Base-by-base conservation (phyloP, 2,329 filamentous ascomycete genomes). In the Clarireedia hainanense region DNA sequence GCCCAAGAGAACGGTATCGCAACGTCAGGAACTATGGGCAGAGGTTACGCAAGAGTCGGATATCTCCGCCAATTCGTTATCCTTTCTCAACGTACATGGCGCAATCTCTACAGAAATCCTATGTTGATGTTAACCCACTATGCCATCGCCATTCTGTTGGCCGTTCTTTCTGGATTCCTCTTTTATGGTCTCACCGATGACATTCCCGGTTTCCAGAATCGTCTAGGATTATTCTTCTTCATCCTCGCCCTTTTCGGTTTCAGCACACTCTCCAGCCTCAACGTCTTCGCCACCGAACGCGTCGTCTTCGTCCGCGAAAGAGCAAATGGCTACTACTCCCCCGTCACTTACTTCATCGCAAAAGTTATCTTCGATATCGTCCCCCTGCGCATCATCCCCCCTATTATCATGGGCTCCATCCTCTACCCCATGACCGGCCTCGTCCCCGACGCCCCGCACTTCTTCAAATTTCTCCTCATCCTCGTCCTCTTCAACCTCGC, bases 281-380 rank as follows among this genome's bases (percentile, higher is more conserved):
- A 88, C 30, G 92, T 96, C 10, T 99, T 99, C 71, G 91, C 91
- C 0, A 82, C 89, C 0, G 94, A 99, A 71, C 81, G 94, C 46
- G 80, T 96, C 6, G 75, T 99, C 39, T 99, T 99, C 69, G 85
- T 95, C 10, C 83, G 94, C 49, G 94, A 99, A 72, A 81, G 94
- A 61, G 94, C 94, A 39, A 99, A 99, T 69, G 92, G 94, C 1
- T 99, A 99, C 73, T 99, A 99, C 70, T 81, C 88, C 0, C 94
- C 94, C 0, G 78, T 95, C 50, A 95, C 92, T 0, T 99, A 99
- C 73, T 99, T 97, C 69, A 79, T 88, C 0, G 86, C 91, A 65
- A 99, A 99, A 74, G 88, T 97, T n/a, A 74, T 96, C n/a, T 97
- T 99, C 69, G 94, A 99, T 69, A 92, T 99, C 62, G 80, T 99